Base-by-base conservation (phyloP, 768 basidiomycete species). In the Tulasnella sp. region DNA sequence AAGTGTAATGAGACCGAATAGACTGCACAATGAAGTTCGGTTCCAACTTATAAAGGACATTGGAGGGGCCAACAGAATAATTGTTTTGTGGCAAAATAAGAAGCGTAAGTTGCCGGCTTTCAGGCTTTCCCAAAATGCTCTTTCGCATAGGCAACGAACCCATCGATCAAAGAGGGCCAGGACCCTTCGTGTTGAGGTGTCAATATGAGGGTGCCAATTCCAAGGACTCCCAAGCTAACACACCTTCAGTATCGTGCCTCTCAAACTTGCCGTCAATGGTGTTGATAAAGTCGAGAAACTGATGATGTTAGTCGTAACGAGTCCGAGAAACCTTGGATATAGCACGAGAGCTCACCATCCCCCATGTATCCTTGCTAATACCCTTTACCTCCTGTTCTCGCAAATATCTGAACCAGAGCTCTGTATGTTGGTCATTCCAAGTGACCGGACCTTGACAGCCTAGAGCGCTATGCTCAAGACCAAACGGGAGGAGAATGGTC, bases 91-190 rank as follows among this genome's bases (percentile, higher is more conserved):
- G n/a, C n/a, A n/a, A n/a, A n/a, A n/a, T n/a, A n/a, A n/a, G n/a
- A n/a, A n/a, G n/a, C n/a, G n/a, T n/a, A n/a, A n/a, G n/a, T 20
- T 55, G 51, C 51, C 5, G n/a, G 18, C 5, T 7, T 5, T 55
- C 51, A 55, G 51, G 51, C n/a, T 55, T 55, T 55, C n/a, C 10
- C n/a, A n/a, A 55, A 5, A 5, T 51, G 40, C 37, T 84, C 83
- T 82, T 87, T 89, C 51, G 89, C 91, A 81, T 87, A 91, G 77
- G 88, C 89, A 20, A 93, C 93, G 81, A 94, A 95, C n/a, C n/a
- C n/a, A n/a, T 96, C 94, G 80, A 95, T 92, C 32, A 91, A 88
- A 48, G 93, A 94, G 5, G 94, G 94, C 94, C 94, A 95, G 1
- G 94, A 92, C 70, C 89, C 94, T 93, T 23, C 1, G 51, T 10